phyloP scores from a whole-genome alignment of 2,329 filamentous ascomycete species.

The Trichoderma brevicompactum region DNA sequence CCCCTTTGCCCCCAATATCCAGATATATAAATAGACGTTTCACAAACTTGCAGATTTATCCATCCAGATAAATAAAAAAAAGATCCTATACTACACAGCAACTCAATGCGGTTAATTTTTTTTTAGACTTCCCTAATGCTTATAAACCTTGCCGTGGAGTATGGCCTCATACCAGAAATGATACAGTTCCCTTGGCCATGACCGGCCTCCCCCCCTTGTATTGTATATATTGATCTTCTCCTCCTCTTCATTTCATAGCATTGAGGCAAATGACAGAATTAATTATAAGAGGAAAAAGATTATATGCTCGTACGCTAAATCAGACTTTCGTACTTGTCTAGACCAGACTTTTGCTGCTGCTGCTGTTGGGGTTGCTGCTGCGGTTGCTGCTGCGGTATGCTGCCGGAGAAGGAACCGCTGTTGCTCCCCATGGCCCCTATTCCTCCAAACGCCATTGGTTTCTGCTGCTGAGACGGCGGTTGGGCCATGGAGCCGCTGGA shows the following conservation, averaged over 20 bases:
- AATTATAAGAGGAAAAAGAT: neutral
- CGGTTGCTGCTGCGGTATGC: slow-evolving; percentile 17
- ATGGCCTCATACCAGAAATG: neutral
- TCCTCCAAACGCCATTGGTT: slow-evolving; percentile 30
- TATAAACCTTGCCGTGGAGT: neutral
- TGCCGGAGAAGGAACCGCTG: slow-evolving; percentile 36
- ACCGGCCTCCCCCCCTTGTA: neutral
- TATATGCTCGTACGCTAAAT: slow-evolving; percentile 48
- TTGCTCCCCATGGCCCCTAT: slow-evolving; percentile 28
- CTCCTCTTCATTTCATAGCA: neutral
- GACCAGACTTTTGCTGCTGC: slow-evolving; percentile 52
- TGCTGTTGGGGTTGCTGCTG: neutral
- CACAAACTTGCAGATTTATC: neutral
- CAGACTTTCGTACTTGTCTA: slow-evolving; percentile 72
- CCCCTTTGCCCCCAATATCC: neutral
- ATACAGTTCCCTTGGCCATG: neutral
- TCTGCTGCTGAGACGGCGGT: slow-evolving; percentile 7
- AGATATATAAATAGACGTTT: neutral
- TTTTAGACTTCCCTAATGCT: neutral
- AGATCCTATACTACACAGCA: neutral
- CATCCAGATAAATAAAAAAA: neutral
- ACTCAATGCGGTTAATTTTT: too few species aligned
- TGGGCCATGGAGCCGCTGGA: slow-evolving; percentile 23
- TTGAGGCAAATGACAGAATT: neutral
- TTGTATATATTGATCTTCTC: neutral